Conservation (phyloP, 441 rosid genomes). For the Erysimum pusillum region DNA sequence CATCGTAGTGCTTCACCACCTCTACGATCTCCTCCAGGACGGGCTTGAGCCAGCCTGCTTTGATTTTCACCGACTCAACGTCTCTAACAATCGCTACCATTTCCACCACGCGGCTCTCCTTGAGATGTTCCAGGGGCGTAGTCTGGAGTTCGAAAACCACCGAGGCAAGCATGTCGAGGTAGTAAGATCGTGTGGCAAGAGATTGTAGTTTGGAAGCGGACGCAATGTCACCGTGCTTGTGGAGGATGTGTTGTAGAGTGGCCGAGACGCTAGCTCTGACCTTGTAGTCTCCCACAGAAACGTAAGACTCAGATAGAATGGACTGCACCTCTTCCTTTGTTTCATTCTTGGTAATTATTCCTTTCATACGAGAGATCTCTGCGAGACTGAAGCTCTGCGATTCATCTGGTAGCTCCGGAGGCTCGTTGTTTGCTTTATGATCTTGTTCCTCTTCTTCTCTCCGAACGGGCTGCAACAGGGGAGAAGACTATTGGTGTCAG, state of each 20-base stretch:
- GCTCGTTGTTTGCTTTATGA: conserved; percentile 36
- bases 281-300: conserved; percentile 44
- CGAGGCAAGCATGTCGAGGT: conserved; percentile 41
- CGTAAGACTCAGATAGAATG: conserved; percentile 42
- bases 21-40: conserved; percentile 44
- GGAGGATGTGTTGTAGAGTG: conserved; percentile 33
- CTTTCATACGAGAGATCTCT: conserved; percentile 41
- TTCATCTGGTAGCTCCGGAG: conserved; percentile 45
- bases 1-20: conserved; percentile 54
- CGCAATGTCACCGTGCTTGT: conserved; percentile 45
- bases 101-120: conserved; percentile 34
- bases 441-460: conserved; percentile 21
- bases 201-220: conserved; percentile 43
- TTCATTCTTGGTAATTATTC: conserved; percentile 19
- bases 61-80: conserved; percentile 46
- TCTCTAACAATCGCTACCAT: conserved; percentile 47
- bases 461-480: conserved; percentile 32
- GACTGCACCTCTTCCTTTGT: conserved; percentile 29
- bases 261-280: conserved; percentile 37
- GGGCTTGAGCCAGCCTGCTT: conserved; percentile 40
- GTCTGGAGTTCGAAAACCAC: conserved; percentile 45
- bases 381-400: conserved; percentile 37
- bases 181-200: conserved; percentile 41
- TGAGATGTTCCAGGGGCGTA: conserved; percentile 33
- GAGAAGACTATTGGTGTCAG: conserved; percentile 1